phyloP scores from a whole-genome alignment of 163 green algal genomes.

The Scenedesmus sp. region DNA sequence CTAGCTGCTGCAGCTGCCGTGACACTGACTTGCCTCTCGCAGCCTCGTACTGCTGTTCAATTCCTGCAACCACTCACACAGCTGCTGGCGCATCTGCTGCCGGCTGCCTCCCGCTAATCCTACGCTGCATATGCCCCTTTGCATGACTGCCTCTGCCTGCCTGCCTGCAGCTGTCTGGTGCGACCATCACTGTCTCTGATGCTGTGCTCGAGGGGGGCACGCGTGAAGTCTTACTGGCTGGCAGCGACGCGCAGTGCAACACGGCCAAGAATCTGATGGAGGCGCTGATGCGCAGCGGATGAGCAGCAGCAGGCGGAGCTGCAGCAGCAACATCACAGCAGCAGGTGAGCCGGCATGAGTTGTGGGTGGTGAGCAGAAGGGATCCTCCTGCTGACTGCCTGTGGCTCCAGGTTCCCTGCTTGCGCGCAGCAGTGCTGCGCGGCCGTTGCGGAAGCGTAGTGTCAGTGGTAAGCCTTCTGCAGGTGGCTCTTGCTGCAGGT shows the following conservation, averaged over 20 bases:
- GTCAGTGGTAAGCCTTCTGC: too few relatives aligned
- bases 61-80: not conserved
- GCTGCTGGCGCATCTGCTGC: not conserved
- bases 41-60: not conserved
- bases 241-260: conserved; percentile 45
- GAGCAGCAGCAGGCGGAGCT: not conserved
- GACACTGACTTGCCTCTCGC: not conserved
- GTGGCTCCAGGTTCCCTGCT: too few relatives aligned
- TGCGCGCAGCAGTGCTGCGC: too few relatives aligned
- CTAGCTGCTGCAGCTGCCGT: not conserved
- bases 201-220: conserved; percentile 15
- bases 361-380: not conserved
- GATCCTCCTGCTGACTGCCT: too few relatives aligned
- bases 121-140: not conserved
- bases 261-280: conserved; percentile 53
- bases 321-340: not conserved
- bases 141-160: not conserved
- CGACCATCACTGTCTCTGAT: conserved; percentile 42
- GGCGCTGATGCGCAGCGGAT: conserved; percentile 42
- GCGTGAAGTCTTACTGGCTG: conserved; percentile 41
- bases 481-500: too few relatives aligned
- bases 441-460: too few relatives aligned
- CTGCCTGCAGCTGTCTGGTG: conserved; percentile 49
- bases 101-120: not conserved
- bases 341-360: not conserved